These are phyloP conservation scores for Trypanosoma scelopori DNA, from an alignment of 208 protist genomes.

Conservation along the genomic window DNA sequence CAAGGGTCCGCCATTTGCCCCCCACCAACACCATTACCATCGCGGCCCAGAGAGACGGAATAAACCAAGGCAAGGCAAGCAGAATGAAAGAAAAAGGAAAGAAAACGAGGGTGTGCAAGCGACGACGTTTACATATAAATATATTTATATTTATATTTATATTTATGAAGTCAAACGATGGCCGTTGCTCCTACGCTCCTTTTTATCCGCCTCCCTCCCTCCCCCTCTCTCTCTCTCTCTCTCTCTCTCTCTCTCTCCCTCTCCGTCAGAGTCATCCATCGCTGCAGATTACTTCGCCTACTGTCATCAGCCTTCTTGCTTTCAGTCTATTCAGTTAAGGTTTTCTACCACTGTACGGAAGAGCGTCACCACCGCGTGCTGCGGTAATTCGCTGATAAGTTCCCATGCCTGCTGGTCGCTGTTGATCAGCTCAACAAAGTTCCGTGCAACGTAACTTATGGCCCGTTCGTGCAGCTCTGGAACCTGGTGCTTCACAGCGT, in stretches of 20 bases:
- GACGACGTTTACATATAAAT: slow-evolving; percentile 13
- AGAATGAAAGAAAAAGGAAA: slow-evolving; percentile 4
- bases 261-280: slow-evolving; percentile 1
- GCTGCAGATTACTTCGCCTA: neutral
- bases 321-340: slow-evolving; percentile 5
- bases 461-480: slow-evolving; percentile 78
- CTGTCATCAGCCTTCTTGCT: slow-evolving; percentile 4
- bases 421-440: slow-evolving; percentile 64
- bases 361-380: slow-evolving; percentile 68
- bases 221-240: too few relatives aligned
- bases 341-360: slow-evolving; percentile 81
- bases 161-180: too few relatives aligned
- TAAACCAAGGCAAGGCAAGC: neutral
- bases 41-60: neutral
- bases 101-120: neutral
- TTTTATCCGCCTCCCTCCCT: too few relatives aligned
- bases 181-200: too few relatives aligned
- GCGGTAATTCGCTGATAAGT: slow-evolving; percentile 78
- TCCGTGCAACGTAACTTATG: slow-evolving; percentile 62
- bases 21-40: too few relatives aligned
- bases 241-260: too few relatives aligned
- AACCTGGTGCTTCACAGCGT: slow-evolving; percentile 82
- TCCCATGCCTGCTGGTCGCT: slow-evolving; percentile 85
- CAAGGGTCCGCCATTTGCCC: too few relatives aligned
- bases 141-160: slow-evolving; percentile 17